These are phyloP conservation scores for Tritrichomonas foetus DNA, from an alignment of 208 protist genomes.

Conservation along the genomic window DNA sequence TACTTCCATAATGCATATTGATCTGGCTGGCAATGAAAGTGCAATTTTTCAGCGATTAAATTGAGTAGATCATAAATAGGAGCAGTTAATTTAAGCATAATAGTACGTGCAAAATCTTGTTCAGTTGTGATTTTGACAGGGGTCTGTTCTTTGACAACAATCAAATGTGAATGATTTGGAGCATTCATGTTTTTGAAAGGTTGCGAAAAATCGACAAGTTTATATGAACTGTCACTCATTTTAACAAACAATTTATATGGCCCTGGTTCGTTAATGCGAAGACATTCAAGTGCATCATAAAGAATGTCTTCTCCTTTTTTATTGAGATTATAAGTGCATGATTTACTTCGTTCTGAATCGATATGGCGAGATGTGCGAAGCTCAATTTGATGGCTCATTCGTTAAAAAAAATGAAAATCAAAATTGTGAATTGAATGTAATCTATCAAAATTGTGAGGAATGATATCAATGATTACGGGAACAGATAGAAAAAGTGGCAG, in stretches of 20 bases:
- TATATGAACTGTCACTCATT: not conserved
- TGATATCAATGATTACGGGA: too few species aligned
- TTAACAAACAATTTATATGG: not conserved
- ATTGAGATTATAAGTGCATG: too few species aligned
- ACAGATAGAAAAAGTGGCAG: too few species aligned
- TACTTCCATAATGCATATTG: not conserved
- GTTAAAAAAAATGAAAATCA: too few species aligned
- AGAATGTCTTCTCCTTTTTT: too few species aligned
- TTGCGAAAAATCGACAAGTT: not conserved
- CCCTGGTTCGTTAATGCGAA: not conserved
- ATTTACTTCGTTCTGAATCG: too few species aligned
- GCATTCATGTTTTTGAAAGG: not conserved
- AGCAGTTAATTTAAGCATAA: not conserved
- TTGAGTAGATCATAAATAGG: not conserved
- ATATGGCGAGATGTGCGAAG: too few species aligned
- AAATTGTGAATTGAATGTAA: too few species aligned
- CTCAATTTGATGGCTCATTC: too few species aligned
- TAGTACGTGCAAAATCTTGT: not conserved
- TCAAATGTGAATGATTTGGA: not conserved
- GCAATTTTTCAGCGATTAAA: not conserved
- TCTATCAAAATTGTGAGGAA: too few species aligned
- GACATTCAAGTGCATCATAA: too few species aligned
- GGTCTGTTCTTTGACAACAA: not conserved
- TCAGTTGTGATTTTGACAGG: not conserved
- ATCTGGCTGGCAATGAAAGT: not conserved